Evolutionary conservation across 2,329 filamentous ascomycete genomes (phyloP), one percentile per base, ranked within the genome.

Genomic region (Pseudocercospora pini-densiflorae): DNA sequence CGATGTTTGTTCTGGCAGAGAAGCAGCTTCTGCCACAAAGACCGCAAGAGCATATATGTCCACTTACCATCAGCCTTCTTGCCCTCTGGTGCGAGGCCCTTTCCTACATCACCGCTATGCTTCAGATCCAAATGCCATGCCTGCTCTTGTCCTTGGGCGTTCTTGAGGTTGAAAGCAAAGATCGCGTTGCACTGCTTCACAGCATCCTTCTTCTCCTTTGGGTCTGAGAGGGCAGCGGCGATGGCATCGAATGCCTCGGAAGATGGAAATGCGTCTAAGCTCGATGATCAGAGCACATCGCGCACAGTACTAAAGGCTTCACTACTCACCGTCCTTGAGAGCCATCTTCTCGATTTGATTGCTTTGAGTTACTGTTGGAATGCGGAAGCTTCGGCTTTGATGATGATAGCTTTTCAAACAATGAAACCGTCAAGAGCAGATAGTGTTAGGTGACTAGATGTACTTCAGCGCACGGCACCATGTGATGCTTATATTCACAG

Each of bases 41-140:
- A 51, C 14, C 40, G 29, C 27, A 6, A 43, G 14, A 10, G 16
- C n/a, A 4, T 53, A 12, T 49, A 29, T 47, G 16, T 43, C 29
- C 14, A 81, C 88, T 76, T 79, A 96, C 93, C 92, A 78, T 89
- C 92, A 47, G 94, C 89, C 84, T 97, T 97, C 73, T 87, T 87
- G 73, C 90, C 91, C 62, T 80, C 79, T 12, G 88, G 88, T 33
- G 86, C 86, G 27, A 87, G 79, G 63, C 95, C 95, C 77, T 91
- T 90, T 74, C 87, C 91, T 49, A 97, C 94, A 63, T 86, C 87
- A 70, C 95, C 95, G 69, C 90, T 91, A 76, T 96, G 87, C 86
- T 97, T 97, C 69, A 99, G 88, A 80, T 99, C 95, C 74, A 99
- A 92, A 84, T 96, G 88, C 95, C 95, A 99, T 82, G 88, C 91